These are phyloP conservation scores for Meyerozyma sp. DNA, from an alignment of 1,139 yeast genomes.

Conservation along the genomic window DNA sequence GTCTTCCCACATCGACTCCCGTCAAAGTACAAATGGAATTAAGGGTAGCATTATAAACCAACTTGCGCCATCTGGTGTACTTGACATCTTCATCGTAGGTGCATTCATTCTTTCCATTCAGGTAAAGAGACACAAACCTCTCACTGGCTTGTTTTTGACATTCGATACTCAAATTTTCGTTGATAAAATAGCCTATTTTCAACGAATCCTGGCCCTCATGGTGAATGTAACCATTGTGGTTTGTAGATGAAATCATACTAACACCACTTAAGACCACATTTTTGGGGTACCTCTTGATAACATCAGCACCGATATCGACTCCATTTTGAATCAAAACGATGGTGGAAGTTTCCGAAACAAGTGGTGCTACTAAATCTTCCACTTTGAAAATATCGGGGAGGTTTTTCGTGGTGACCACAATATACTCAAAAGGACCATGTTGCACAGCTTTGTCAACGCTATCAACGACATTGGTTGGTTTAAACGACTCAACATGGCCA, in stretches of 20 bases:
- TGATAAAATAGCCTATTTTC: constrained; percentile 50
- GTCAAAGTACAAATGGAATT: constrained; percentile 38
- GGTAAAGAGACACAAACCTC: constrained; percentile 47
- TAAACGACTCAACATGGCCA: constrained; percentile 50
- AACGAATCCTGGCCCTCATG: constrained; percentile 52
- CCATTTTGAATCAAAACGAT: constrained; percentile 73
- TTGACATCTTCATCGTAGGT: constrained; percentile 44
- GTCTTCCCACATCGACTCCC: constrained; percentile 11
- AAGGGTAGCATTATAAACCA: constrained; percentile 63
- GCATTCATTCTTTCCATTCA: constrained; percentile 37
- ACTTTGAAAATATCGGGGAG: constrained; percentile 57
- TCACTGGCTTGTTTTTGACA: constrained; percentile 13
- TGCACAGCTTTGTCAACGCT: constrained; percentile 41
- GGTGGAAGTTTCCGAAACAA: constrained; percentile 43
- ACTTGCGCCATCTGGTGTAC: constrained; percentile 64
- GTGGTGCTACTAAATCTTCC: constrained; percentile 55
- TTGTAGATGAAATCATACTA: constrained; percentile 61
- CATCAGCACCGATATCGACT: constrained; percentile 62
- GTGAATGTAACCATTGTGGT: constrained; percentile 45
- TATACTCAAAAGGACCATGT: constrained; percentile 56
- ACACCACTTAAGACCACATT: constrained; percentile 63
- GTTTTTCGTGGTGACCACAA: constrained; percentile 67
- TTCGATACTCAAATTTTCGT: constrained; percentile 4
- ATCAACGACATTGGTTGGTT: constrained; percentile 43
- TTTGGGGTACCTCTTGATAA: constrained; percentile 52